Evolutionary conservation across 2,329 filamentous ascomycete genomes (phyloP).

Genomic region (Alternaria sp.): DNA sequence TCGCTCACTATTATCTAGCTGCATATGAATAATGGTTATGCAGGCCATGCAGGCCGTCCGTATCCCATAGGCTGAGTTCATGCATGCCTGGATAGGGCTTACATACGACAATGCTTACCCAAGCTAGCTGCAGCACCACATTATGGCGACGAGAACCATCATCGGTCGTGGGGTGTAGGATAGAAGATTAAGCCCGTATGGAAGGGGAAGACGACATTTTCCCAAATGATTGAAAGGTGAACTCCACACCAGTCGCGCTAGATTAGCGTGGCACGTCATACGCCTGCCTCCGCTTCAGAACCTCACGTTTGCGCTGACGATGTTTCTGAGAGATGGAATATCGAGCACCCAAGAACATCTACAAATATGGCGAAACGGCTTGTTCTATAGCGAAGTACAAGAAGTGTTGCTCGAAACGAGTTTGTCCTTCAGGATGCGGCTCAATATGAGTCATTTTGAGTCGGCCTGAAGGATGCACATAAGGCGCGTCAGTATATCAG

Average conservation of each 20-base stretch:
- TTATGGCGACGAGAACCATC: background rate
- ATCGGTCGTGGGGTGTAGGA: background rate
- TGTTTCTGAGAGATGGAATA: background rate
- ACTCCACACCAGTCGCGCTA: background rate
- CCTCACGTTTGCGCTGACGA: background rate
- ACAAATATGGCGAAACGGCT: no score
- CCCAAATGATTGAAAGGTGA: background rate
- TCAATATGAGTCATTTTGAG: conserved; percentile 6
- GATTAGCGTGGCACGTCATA: background rate
- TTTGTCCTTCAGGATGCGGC: background rate
- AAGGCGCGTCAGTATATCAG: background rate
- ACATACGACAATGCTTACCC: background rate
- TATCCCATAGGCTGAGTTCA: background rate
- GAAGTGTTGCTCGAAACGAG: background rate
- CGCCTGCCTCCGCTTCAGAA: background rate
- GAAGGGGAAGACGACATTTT: background rate
- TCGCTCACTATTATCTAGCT: background rate
- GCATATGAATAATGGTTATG: background rate
- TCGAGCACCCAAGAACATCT: background rate
- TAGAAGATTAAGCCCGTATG: background rate
- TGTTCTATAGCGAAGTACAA: background rate
- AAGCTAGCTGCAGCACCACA: background rate
- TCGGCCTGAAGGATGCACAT: background rate
- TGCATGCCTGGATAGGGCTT: background rate
- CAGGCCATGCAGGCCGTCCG: background rate